Percentiles rank a stretch among this genome's conserved stretches.
Evolutionary conservation across 2,329 filamentous ascomycete species (phyloP).

Genomic region (Monascus ruber): DNA sequence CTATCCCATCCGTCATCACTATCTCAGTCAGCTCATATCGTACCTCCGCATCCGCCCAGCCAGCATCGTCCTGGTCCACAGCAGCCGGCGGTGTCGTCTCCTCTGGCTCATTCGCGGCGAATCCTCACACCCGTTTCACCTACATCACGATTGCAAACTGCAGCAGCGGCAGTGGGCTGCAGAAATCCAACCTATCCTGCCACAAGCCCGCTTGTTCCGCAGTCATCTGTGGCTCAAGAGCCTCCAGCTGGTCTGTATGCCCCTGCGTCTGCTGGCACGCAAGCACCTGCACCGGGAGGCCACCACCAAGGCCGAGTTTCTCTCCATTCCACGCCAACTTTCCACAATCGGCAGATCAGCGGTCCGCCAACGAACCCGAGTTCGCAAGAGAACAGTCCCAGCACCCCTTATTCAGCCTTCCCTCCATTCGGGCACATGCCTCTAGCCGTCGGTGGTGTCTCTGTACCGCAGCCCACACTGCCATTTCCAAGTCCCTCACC

Average conservation of each 20-base stretch:
- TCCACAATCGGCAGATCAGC: conserved; percentile 22
- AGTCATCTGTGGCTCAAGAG: conserved; percentile 26
- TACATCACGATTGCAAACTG: conserved; percentile 17
- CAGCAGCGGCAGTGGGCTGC: conserved; percentile 10
- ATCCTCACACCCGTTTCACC: conserved; percentile 26
- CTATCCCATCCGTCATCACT: conserved; percentile 8
- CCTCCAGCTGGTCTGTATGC: conserved; percentile 16
- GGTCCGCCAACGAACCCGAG: conserved; percentile 20
- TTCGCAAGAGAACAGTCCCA: conserved; percentile 25
- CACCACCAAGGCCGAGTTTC: conserved; percentile 7
- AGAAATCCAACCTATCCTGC: conserved; percentile 14
- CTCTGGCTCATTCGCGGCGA: conserved; percentile 17
- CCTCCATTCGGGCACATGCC: conserved; percentile 20
- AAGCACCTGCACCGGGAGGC: too few relatives aligned
- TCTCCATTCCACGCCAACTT: conserved; percentile 21
- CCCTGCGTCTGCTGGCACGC: too few relatives aligned
- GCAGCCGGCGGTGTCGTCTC: conserved; percentile 18
- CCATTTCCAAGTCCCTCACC: conserved; percentile 8
- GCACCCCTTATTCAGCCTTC: conserved; percentile 21
- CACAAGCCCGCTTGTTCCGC: conserved; percentile 18
- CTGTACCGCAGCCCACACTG: conserved; percentile 9
- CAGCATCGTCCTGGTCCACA: conserved; percentile 4
- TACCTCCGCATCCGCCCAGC: conserved; percentile 4
- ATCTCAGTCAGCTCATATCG: conserved; percentile 3
- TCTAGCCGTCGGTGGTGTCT: conserved; percentile 13